A percentile compares a stretch with the other conserved stretches of the same genome.
Evolutionary conservation across 768 basidiomycete genomes (phyloP).

Genomic region (Amanita muscaria): DNA sequence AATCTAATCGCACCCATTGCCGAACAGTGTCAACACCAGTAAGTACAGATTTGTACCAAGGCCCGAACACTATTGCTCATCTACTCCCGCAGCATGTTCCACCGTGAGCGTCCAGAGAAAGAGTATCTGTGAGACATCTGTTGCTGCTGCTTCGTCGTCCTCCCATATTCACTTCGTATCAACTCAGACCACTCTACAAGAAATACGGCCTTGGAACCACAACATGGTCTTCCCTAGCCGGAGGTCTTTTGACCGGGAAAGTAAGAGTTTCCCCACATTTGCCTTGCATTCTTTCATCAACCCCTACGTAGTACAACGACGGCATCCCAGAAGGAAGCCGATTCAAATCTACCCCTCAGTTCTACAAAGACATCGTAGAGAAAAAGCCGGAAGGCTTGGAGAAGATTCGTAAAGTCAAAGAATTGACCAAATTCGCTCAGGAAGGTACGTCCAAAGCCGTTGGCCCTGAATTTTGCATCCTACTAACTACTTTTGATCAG

Average conservation of each 20-base stretch:
- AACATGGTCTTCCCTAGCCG: slow-evolving; percentile 66
- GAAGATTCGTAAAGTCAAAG: slow-evolving; percentile 62
- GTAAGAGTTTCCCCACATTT: slow-evolving; percentile 23
- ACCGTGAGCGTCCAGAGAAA: slow-evolving; percentile 73
- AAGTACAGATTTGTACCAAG: slow-evolving; percentile 10
- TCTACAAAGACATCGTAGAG: slow-evolving; percentile 48
- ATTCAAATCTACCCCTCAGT: slow-evolving; percentile 39
- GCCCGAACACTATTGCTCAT: not conserved
- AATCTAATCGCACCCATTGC: slow-evolving; percentile 61
- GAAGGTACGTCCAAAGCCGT: slow-evolving; percentile 27
- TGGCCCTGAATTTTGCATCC: not conserved
- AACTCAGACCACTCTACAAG: slow-evolving; percentile 45
- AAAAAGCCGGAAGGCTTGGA: slow-evolving; percentile 55
- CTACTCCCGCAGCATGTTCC: slow-evolving; percentile 48
- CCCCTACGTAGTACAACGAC: slow-evolving; percentile 49
- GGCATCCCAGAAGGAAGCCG: slow-evolving; percentile 71
- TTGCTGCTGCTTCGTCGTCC: not conserved
- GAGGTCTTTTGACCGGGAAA: slow-evolving; percentile 74
- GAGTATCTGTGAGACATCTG: slow-evolving; percentile 50
- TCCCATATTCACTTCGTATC: not conserved
- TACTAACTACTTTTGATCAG: slow-evolving; percentile 8
- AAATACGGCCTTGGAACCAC: slow-evolving; percentile 65
- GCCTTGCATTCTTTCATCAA: not conserved
- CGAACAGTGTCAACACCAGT: slow-evolving; percentile 74
- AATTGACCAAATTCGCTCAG: slow-evolving; percentile 60